A percentile compares a stretch with the other conserved stretches of the same genome.
Conservation (phyloP, 192 early-diverging fungal species). For the Coemansia sp. region DNA sequence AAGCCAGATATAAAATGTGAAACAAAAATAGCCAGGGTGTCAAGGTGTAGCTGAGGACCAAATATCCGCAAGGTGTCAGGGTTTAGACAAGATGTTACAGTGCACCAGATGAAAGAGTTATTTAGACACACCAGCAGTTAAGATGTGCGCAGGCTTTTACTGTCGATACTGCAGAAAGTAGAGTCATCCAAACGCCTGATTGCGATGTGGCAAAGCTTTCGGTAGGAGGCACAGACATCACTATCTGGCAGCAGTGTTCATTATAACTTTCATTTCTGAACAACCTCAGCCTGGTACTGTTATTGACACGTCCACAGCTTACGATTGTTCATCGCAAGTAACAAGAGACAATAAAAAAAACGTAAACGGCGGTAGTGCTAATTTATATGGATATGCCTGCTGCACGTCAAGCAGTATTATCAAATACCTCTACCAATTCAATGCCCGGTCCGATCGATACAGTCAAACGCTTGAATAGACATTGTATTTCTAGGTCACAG, state of each 20-base stretch:
- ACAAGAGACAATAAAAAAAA: not conserved
- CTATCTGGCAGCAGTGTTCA: not conserved
- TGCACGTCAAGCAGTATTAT: not conserved
- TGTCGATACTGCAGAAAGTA: constrained; percentile 9
- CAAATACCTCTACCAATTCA: not conserved
- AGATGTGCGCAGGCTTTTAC: not conserved
- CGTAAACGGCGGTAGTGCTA: not conserved
- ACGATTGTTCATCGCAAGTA: not conserved
- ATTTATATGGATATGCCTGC: not conserved
- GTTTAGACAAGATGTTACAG: not conserved
- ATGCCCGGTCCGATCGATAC: not conserved
- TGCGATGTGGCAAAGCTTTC: not conserved
- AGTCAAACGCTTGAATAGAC: not conserved
- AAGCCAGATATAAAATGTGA: not conserved
- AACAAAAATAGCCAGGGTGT: not conserved
- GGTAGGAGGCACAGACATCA: not conserved
- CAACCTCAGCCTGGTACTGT: not conserved
- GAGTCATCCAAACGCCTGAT: not conserved
- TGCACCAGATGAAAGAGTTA: not conserved
- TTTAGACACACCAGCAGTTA: not conserved
- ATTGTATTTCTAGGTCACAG: not conserved
- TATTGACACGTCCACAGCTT: not conserved
- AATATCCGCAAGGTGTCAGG: not conserved
- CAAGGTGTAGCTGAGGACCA: not conserved
- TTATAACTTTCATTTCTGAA: not conserved